These are phyloP conservation scores for Yarrowia sp. DNA, from an alignment of 805 yeast species.

Conservation along the genomic window DNA sequence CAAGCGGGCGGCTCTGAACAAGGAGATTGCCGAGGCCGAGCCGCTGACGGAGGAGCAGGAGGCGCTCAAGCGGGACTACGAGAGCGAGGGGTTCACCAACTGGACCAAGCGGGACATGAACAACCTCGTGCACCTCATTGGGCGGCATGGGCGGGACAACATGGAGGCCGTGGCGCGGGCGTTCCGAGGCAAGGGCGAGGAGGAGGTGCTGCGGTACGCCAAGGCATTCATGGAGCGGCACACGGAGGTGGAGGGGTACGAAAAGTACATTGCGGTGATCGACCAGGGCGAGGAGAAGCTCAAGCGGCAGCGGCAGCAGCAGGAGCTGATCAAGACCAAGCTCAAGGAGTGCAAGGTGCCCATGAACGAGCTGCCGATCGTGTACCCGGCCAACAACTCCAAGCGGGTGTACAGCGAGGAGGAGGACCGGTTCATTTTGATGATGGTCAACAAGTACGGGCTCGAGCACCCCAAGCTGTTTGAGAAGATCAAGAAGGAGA, in stretches of 20 bases:
- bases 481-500: constrained; percentile 77
- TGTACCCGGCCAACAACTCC: constrained; percentile 73
- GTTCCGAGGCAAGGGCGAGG: constrained; percentile 79
- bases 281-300: constrained; percentile 90
- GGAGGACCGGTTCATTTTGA: constrained; percentile 86
- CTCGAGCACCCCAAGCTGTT: constrained; percentile 78
- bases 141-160: constrained; percentile 82
- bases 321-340: constrained; percentile 79
- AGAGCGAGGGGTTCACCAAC: constrained; percentile 72
- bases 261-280: constrained; percentile 77
- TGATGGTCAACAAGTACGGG: constrained; percentile 81
- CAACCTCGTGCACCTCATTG: constrained; percentile 74
- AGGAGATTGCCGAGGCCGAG: constrained; percentile 76
- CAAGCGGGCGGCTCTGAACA: constrained; percentile 66
- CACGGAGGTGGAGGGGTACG: constrained; percentile 85
- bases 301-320: constrained; percentile 68
- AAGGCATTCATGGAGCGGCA: constrained; percentile 81
- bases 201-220: constrained; percentile 81
- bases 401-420: constrained; percentile 80
- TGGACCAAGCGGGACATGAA: constrained; percentile 91
- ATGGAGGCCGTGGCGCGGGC: constrained; percentile 74
- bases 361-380: constrained; percentile 74
- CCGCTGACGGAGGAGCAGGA: constrained; percentile 83
- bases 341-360: constrained; percentile 76
- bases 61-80: constrained; percentile 64